Evolutionary conservation across 192 early-diverging fungal species (phyloP).

Genomic region (Chytriomyces sp.): DNA sequence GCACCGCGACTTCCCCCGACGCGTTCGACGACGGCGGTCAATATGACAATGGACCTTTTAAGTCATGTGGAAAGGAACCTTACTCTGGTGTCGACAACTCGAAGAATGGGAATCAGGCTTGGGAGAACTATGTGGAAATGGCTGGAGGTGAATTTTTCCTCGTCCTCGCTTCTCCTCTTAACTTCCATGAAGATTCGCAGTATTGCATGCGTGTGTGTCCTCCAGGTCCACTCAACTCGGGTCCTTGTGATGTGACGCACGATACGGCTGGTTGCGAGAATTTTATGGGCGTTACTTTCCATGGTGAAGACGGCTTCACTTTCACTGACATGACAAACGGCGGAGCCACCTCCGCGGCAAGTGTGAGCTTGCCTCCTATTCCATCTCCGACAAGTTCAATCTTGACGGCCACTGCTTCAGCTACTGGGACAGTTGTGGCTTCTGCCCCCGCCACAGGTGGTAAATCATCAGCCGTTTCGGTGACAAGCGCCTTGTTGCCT

Average conservation of each 20-base stretch:
- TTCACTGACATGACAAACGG: not conserved
- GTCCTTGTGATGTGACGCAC: not conserved
- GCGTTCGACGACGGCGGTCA: constrained; percentile 42
- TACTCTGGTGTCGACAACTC: too few species aligned
- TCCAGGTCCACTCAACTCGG: not conserved
- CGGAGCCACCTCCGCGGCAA: not conserved
- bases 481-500: too few species aligned
- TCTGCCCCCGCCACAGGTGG: too few species aligned
- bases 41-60: constrained; percentile 25
- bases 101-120: constrained; percentile 1
- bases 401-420: not conserved
- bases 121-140: constrained; percentile 27
- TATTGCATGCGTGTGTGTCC: not conserved
- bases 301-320: not conserved
- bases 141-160: constrained; percentile 35
- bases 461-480: too few species aligned
- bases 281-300: not conserved
- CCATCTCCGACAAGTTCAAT: not conserved
- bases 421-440: too few species aligned
- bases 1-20: constrained; percentile 8
- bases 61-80: too few species aligned
- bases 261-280: not conserved
- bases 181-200: constrained; percentile 38
- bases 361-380: not conserved
- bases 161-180: too few species aligned